Percentiles rank a stretch among this genome's conserved stretches.
phyloP scores from a whole-genome alignment of 352 stramenopile genomes.

The Salisapilia sapeloensis region DNA sequence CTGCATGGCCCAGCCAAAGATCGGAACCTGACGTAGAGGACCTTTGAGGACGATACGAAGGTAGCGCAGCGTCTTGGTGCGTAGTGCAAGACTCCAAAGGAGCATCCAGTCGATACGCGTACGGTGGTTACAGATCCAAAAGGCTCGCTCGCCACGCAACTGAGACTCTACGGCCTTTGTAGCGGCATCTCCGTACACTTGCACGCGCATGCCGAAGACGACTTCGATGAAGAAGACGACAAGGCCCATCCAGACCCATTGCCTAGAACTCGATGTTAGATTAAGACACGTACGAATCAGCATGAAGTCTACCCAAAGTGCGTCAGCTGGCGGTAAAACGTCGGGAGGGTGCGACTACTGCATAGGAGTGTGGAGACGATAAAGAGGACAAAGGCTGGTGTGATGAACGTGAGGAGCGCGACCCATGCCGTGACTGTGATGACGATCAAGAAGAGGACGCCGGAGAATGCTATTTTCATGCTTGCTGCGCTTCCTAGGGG shows the following conservation, averaged over 20 bases:
- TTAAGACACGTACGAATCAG: neutral
- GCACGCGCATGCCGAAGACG: slow-evolving; percentile 40
- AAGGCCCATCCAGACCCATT: slow-evolving; percentile 60
- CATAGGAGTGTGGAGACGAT: slow-evolving; percentile 2
- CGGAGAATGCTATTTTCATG: slow-evolving; percentile 19
- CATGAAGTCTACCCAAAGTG: slow-evolving; percentile 24
- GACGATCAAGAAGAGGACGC: slow-evolving; percentile 26
- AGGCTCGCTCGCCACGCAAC: slow-evolving; percentile 27
- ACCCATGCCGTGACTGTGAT: slow-evolving; percentile 38
- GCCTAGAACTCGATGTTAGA: slow-evolving; percentile 12
- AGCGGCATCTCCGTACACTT: slow-evolving; percentile 32
- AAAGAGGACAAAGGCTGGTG: slow-evolving; percentile 30
- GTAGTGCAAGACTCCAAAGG: slow-evolving; percentile 47
- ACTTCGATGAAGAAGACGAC: slow-evolving; percentile 11
- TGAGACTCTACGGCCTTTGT: slow-evolving; percentile 29
- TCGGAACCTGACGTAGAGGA: slow-evolving; percentile 40
- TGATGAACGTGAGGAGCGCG: slow-evolving; percentile 28
- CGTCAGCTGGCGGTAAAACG: slow-evolving; percentile 29
- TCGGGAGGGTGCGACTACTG: slow-evolving; percentile 5
- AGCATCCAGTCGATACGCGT: slow-evolving; percentile 80
- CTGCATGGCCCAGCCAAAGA: slow-evolving; percentile 80
- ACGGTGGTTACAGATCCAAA: slow-evolving; percentile 69
- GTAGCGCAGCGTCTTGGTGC: slow-evolving; percentile 23
- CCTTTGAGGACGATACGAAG: slow-evolving; percentile 67
- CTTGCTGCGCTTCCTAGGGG: no score